Percentiles rank a stretch among this genome's conserved stretches.
Evolutionary conservation across 345 rosid genomes (phyloP).

Genomic region (Streptanthus diversifolius): DNA sequence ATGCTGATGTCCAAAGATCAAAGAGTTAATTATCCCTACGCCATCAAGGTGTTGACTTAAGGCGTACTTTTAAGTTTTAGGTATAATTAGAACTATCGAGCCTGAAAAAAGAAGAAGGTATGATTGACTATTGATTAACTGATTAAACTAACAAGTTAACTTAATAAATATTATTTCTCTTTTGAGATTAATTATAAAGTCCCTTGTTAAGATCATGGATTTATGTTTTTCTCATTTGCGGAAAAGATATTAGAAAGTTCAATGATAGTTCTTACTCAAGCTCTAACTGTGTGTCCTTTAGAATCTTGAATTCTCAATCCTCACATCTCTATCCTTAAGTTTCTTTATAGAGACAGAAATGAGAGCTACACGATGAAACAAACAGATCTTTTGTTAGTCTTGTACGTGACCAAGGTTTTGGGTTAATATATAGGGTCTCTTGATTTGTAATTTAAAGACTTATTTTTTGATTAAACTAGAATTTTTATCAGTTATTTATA

Average conservation of each 20-base stretch:
- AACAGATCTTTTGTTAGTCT: not conserved
- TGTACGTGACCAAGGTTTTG: not conserved
- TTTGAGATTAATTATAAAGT: not conserved
- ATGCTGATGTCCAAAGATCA: too few relatives aligned
- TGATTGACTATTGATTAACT: not conserved
- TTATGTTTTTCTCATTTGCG: not conserved
- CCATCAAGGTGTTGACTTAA: not conserved
- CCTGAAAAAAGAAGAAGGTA: not conserved
- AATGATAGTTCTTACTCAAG: not conserved
- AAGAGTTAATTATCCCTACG: not conserved
- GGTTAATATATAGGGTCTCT: not conserved
- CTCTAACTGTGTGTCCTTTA: not conserved
- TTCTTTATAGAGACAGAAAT: not conserved
- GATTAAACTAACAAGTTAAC: not conserved
- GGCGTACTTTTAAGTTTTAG: not conserved
- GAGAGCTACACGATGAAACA: not conserved
- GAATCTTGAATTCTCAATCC: not conserved
- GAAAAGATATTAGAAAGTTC: not conserved
- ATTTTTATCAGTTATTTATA: not conserved
- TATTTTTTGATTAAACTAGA: not conserved
- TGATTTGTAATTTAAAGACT: not conserved
- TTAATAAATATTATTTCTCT: not conserved
- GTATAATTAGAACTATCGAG: not conserved
- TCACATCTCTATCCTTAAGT: not conserved
- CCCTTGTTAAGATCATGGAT: not conserved